Evolutionary conservation across 306 rosid genomes (phyloP), one percentile per base, ranked within the genome.

Genomic region (Abrus precatorius): DNA sequence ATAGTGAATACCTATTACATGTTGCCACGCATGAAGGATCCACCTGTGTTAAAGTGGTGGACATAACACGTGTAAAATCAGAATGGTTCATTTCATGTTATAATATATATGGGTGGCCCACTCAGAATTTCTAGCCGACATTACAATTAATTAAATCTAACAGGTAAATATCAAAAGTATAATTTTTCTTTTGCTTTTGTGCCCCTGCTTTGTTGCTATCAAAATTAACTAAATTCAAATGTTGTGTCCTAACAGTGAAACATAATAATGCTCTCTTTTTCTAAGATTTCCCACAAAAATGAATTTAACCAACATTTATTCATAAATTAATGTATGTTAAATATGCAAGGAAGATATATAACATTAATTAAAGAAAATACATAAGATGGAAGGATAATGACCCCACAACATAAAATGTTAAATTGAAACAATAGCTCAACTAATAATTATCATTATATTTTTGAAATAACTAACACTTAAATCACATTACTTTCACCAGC

Each of bases 71-170:
- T 87, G 93, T 75, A 38, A n/a, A 6, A 0, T 54, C 9, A 57
- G 69, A 73, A 50, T 79, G 56, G 84, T 84, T 30, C n/a, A 54
- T n/a, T 66, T 52, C 6, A 2, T 66, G 5, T 3, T 20, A 28
- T 78, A 56, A 4, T 71, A 13, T 28, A 29, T 28, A 2, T 7
- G 0, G 32, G 30, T 62, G 87, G 90, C 75, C 76, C 79, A 56
- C 71, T 5, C 9, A 1, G 2, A 41, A 69, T 75, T 77, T 65
- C 69, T 47, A 55, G 88, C 91, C 97, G 88, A 89, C 92, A 72
- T 27, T 47, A 77, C 45, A 7, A 47, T 43, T 61, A 75, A 69
- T 34, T 45, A 34, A 30, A 13, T 50, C 3, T 36, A 2, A 34
- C 8, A 32, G n/a, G 1, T 20, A 50, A 75, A n/a, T 40, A 69